Conservation (phyloP, 73 alveolate species). For the Blepharisma japonicum region DNA sequence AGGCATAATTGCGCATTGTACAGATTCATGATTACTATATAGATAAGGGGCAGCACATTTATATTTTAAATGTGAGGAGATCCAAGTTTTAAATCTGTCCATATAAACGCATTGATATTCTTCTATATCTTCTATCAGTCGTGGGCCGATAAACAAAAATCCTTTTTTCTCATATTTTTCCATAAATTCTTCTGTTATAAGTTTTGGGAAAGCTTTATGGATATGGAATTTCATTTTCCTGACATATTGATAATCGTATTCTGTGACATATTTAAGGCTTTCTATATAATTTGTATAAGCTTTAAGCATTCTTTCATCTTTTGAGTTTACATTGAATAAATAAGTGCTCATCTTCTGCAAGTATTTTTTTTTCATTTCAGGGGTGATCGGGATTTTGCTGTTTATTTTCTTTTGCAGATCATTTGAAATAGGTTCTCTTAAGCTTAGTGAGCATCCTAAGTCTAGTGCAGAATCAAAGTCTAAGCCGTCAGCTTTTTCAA, state of each 20-base stretch:
- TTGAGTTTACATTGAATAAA: background rate
- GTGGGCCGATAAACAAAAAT: background rate
- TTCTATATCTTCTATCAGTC: background rate
- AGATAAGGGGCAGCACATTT: background rate
- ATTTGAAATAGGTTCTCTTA: background rate
- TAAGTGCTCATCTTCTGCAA: background rate
- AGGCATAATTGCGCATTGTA: slow-evolving; percentile 14
- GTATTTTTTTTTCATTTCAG: background rate
- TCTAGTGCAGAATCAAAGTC: background rate
- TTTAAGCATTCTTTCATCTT: background rate
- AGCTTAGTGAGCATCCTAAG: background rate
- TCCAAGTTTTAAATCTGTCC: background rate
- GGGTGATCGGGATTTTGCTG: background rate
- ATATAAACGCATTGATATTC: background rate
- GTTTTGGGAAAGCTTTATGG: background rate
- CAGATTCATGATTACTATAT: background rate
- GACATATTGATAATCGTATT: background rate
- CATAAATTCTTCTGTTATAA: background rate
- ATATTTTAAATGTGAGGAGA: background rate
- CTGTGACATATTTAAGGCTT: background rate
- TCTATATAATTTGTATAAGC: background rate
- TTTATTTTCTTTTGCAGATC: background rate
- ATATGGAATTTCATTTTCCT: background rate
- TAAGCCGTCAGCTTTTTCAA: background rate
- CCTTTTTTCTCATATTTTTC: slow-evolving; percentile 1